Evolutionary conservation across 1,139 yeast genomes (phyloP).

Genomic region (Candida sanyaensis): DNA sequence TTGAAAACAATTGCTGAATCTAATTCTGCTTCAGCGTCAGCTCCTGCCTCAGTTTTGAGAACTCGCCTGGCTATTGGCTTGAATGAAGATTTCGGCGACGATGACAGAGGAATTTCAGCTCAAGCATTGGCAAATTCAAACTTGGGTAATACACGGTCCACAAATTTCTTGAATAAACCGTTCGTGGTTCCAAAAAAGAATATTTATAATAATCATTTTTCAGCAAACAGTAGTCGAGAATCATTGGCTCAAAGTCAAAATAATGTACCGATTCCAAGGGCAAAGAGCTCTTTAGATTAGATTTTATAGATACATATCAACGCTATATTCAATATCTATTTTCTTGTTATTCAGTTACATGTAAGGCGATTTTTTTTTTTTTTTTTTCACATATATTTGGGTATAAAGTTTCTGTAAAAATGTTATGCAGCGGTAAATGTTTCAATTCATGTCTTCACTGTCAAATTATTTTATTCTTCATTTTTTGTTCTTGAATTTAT

Average conservation of each 20-base stretch:
- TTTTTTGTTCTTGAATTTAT: background rate
- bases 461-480: too few relatives aligned
- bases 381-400: background rate
- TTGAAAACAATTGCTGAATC: background rate
- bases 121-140: slow-evolving; percentile 3
- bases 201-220: slow-evolving; percentile 13
- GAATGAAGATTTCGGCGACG: slow-evolving; percentile 21
- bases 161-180: slow-evolving; percentile 38
- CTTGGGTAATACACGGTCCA: slow-evolving; percentile 12
- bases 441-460: too few relatives aligned
- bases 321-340: too few relatives aligned
- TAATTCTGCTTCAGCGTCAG: slow-evolving; percentile 12
- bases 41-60: slow-evolving; percentile 28
- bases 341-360: too few relatives aligned
- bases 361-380: background rate
- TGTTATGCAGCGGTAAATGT: too few relatives aligned
- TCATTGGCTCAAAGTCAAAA: slow-evolving; percentile 27
- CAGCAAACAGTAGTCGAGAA: slow-evolving; percentile 33
- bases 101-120: slow-evolving; percentile 12
- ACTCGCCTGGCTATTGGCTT: slow-evolving; percentile 44
- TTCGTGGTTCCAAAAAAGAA: slow-evolving; percentile 33
- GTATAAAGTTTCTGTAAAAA: too few relatives aligned
- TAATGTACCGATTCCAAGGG: slow-evolving; percentile 19
- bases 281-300: slow-evolving; percentile 15
- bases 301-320: background rate